Evolutionary conservation across 768 basidiomycete genomes (phyloP), one percentile per base, ranked within the genome.

Genomic region (Podaxis sp.): DNA sequence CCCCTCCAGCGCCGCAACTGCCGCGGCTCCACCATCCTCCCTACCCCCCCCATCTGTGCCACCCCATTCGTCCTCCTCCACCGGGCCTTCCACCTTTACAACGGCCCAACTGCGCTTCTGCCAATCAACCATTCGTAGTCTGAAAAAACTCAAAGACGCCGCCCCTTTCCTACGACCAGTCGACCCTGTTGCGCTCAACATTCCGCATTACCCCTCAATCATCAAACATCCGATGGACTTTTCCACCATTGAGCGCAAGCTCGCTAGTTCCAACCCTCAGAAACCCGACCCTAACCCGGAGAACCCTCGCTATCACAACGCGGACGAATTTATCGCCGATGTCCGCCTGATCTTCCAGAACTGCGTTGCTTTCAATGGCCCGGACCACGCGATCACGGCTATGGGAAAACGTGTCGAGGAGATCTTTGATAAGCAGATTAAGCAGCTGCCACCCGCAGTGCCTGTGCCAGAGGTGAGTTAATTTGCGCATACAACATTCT

Each of bases 221-320:
- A 85, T 99, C 76, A 92, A 88, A 70, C 85, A 82, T 27, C 97
- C 97, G 0, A 98, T 98, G 93, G 97, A 98, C 72, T 83, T 99
- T 51, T 82, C 87, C 2, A 97, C 96, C 49, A 85, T 98, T 63
- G 96, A 98, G 76, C 85, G 85, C 69, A 97, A 98, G 76, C 80
- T 98, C 47, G 69, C 67, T 37, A 85, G 90, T 0, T 93, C 93
- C 13, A 96, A 93, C 69, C 88, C 91, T 2, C 68, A 77, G 57
- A 94, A 93, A 70, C 90, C 86, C 13, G 92, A 93, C 64, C 74
- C 80, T 27, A 91, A 89, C 69, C 76, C 79, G 3, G 74, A 78
- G 59, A 90, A 90, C 64, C 90, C 89, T n/a, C 88, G 89, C 25
- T 98, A 98, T 70, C 66, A 75, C 56, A 86, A 73, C 62, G 86